Evolutionary conservation across 192 early-diverging fungal genomes (phyloP), one percentile per base, ranked within the genome.

Genomic region (Chytriomyces sp.): DNA sequence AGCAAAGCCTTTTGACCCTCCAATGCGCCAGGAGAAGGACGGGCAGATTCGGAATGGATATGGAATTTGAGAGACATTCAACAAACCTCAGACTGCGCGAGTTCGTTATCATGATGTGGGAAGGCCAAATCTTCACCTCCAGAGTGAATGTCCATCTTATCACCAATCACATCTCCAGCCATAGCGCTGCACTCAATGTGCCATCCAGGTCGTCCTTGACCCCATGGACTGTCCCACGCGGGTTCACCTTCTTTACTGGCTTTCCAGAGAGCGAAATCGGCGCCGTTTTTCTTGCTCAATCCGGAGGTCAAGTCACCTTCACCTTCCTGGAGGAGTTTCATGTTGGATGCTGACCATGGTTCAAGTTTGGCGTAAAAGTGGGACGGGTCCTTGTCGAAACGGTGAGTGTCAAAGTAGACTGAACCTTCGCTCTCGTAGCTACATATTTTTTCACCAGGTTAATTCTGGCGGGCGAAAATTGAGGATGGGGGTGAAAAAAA

Each of bases 121-220:
- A 99, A 99, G 0, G 91, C 92, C 50, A 99, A 82, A 85, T 99
- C 97, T 64, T 93, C 92, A 50, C 97, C 97, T 68, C 97, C 97
- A 49, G 93, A 90, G 85, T 99, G 97, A 67, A 99, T 93, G 78
- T 99, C 97, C 79, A 99, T 89, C 35, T 91, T 87, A 46, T 89
- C 83, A 18, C 95, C 96, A 65, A 98, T 82, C 26, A 97, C 88
- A 77, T 93, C 95, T 77, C 93, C 92, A 20, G 96, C 96, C 97
- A 99, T 99, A 47, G 91, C 97, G 24, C 94, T 96, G 91, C 97
- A 99, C 87, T 99, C 97, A 86, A 99, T 99, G 77, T 99, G 97
- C 97, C 97, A 99, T 45, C 97, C 97, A 7, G 97, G 97, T 49
- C 97, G 93, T 16, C 97, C 97, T 61, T 84, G 76, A 26, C 88